Conservation (phyloP, 2,329 filamentous ascomycete genomes). For the Cryphonectria japonica region DNA sequence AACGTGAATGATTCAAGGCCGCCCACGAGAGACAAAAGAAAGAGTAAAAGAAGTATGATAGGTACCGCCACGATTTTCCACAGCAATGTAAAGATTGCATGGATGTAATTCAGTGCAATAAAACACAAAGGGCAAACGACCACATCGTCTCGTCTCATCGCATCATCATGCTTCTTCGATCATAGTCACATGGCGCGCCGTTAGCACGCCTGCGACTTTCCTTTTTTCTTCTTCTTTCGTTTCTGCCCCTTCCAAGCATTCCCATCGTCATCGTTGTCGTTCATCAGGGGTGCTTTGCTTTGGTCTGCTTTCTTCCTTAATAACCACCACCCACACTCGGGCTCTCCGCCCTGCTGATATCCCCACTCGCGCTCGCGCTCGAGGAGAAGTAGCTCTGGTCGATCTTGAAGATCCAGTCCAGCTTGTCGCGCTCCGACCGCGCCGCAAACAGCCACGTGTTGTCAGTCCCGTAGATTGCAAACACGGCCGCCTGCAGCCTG, state of each 20-base stretch:
- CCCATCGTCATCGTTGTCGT: no score
- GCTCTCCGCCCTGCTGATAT: constrained; percentile 44
- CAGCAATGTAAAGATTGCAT: not conserved
- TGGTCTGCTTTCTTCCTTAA: not conserved
- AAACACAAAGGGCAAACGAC: not conserved
- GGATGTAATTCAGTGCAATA: not conserved
- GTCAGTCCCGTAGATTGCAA: constrained; percentile 90
- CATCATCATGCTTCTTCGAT: constrained; percentile 14
- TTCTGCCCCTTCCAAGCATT: no score
- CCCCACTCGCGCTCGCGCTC: constrained; percentile 43
- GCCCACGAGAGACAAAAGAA: constrained; percentile 19
- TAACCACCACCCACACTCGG: constrained; percentile 32
- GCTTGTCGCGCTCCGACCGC: constrained; percentile 86
- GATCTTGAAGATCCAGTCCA: constrained; percentile 95
- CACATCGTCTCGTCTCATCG: constrained; percentile 14
- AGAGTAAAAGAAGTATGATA: constrained; percentile 6
- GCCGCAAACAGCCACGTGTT: constrained; percentile 96
- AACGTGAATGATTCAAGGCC: not conserved
- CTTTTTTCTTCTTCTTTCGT: no score
- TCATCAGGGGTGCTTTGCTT: no score
- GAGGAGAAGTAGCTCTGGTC: constrained; percentile 74
- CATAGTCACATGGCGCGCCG: constrained; percentile 7
- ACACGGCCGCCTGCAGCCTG: constrained; percentile 72
- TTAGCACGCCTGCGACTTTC: not conserved
- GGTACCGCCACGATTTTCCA: not conserved